phyloP scores from a whole-genome alignment of 1,284 basidiomycete species.

The Sparassis latifolia region DNA sequence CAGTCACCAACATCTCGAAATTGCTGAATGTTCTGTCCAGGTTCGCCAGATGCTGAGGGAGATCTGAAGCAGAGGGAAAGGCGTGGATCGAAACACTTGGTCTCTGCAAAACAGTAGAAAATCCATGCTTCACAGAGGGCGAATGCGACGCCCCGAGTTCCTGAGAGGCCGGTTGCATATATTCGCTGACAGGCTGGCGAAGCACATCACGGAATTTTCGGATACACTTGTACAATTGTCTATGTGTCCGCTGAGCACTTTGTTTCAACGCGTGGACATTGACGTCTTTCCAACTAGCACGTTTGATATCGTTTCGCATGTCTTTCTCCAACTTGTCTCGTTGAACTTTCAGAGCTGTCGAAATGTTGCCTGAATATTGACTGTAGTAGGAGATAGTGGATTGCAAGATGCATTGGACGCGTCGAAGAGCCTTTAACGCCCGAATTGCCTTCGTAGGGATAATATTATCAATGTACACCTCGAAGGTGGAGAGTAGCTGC shows the following conservation, averaged over 20 bases:
- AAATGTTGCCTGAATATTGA: conserved; percentile 53
- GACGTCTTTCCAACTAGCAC: conserved; percentile 97
- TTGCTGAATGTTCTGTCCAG: conserved; percentile 40
- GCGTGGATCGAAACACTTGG: background rate
- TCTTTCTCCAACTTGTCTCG: conserved; percentile 73
- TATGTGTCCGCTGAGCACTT: conserved; percentile 88
- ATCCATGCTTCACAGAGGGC: background rate
- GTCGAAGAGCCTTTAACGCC: conserved; percentile 29
- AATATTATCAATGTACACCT: conserved; percentile 37
- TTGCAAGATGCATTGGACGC: conserved; percentile 57
- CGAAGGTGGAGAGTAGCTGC: conserved; percentile 67
- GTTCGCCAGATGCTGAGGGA: conserved; percentile 33
- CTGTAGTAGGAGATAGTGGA: conserved; percentile 64
- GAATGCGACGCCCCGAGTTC: conserved; percentile 27
- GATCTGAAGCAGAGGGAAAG: conserved; percentile 8
- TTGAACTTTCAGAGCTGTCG: conserved; percentile 50
- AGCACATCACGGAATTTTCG: conserved; percentile 91
- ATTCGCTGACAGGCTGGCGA: conserved; percentile 58
- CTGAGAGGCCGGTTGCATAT: conserved; percentile 34
- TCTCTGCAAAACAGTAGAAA: background rate
- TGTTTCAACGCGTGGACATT: conserved; percentile 93
- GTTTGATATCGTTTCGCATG: conserved; percentile 81
- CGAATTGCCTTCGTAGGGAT: conserved; percentile 16
- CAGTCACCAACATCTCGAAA: conserved; percentile 39
- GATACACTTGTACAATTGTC: conserved; percentile 87